Base-by-base conservation (phyloP, 129 eudicot genomes). In the Oenanthe sinensis region DNA sequence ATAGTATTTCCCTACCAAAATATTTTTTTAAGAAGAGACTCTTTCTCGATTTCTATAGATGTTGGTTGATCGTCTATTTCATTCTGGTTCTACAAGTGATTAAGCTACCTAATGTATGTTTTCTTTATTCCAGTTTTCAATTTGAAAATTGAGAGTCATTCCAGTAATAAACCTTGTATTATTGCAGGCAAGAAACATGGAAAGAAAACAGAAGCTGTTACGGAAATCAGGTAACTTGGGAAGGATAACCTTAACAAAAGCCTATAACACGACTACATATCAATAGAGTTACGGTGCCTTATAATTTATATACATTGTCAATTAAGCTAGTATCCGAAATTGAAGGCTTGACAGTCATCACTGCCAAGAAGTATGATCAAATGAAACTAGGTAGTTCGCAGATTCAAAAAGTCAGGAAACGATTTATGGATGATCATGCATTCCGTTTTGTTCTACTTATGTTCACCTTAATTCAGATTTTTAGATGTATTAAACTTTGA, bases 151-250 rank as follows among this genome's bases (percentile, higher is more conserved):
- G 33, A 60, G 33, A 9, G 33, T 60, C 68, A n/a, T 60, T 60
- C 68, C 26, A 8, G 16, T 60, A 60, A 22, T 22, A 60, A 60
- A 26, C 33, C 15, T 10, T 10, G 3, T n/a, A 60, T 30, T 24
- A 60, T 24, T 60, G 63, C 85, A 83, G 85, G 81, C 30, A 82
- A 72, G 77, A 82, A 78, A 70, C 67, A 77, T 1, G 82, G 82
- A 40, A 82, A 82, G 77, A 75, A 77, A 77, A 52, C 71, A 76
- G 77, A 75, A 50, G 30, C 54, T 49, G 43, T 10, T 19, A 13
- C 16, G 4, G 30, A 17, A 46, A 22, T 63, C 74, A 19, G n/a
- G 67, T 33, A 67, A 67, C 0, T 65, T 50, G 47, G 28, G 37
- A 19, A 46, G 45, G 50, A 12, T 42, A 46, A 19, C 19, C 26